Conservation (phyloP, 345 rosid species). For the Pistacia vera region DNA sequence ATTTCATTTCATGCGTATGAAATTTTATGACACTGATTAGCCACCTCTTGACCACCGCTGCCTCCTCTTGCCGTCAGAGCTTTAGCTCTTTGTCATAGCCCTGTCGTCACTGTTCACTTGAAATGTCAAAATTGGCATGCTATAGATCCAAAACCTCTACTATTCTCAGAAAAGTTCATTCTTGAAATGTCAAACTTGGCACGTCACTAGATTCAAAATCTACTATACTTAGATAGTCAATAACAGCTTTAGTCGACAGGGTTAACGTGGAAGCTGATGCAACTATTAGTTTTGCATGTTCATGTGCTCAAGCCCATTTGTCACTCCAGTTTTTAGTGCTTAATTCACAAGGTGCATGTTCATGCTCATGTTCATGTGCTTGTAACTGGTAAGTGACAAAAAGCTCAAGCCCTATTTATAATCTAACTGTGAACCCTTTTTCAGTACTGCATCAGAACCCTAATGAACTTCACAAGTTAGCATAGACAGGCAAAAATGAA, state of each 20-base stretch:
- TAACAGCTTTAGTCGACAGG: neutral
- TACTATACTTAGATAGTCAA: neutral
- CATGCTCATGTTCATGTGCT: neutral
- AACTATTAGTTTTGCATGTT: neutral
- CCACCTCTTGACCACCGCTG: neutral
- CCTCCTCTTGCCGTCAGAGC: neutral
- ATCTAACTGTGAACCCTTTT: too few relatives aligned
- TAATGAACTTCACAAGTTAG: neutral
- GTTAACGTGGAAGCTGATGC: constrained; percentile 10
- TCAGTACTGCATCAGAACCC: neutral
- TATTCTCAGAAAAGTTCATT: neutral
- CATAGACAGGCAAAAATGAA: neutral
- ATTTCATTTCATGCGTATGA: neutral
- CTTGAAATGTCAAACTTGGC: neutral
- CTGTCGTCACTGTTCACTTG: neutral
- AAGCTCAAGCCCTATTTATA: neutral
- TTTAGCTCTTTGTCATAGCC: neutral
- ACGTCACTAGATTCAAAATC: neutral
- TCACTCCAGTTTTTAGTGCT: neutral
- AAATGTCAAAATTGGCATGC: neutral
- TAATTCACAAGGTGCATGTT: neutral
- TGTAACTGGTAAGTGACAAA: neutral
- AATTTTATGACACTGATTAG: neutral
- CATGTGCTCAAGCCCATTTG: neutral
- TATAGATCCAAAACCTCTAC: neutral